Percentiles rank a stretch among this genome's conserved stretches.
phyloP scores from a whole-genome alignment of 148 eudicot species.

The Agrostemma githago region DNA sequence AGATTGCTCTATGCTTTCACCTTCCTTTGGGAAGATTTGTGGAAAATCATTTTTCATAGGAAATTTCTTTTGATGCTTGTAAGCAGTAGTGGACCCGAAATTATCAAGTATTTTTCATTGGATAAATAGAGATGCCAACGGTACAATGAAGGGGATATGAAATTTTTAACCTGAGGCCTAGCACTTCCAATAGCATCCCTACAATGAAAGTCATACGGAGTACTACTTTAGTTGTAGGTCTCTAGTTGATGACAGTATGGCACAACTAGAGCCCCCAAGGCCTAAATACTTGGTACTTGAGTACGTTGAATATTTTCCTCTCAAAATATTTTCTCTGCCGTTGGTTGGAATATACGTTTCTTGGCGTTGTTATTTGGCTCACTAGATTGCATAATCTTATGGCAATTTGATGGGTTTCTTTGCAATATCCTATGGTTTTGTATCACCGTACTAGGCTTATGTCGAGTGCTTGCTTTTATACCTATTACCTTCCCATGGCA shows the following conservation, averaged over 20 bases:
- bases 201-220: background rate
- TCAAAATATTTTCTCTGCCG: background rate
- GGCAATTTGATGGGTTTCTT: background rate
- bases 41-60: background rate
- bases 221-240: too few relatives aligned
- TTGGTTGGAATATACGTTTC: background rate
- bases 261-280: too few relatives aligned
- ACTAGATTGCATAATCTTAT: constrained; percentile 1
- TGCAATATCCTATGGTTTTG: background rate
- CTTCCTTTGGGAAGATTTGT: background rate
- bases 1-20: background rate
- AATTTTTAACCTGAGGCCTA: background rate
- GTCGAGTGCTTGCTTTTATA: background rate
- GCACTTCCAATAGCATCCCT: background rate
- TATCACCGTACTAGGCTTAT: background rate
- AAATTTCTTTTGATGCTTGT: background rate
- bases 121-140: background rate
- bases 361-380: background rate
- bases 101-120: background rate
- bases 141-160: background rate
- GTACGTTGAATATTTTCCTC: too few relatives aligned
- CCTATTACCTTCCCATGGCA: constrained; percentile 23
- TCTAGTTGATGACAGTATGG: too few relatives aligned
- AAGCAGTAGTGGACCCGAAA: background rate
- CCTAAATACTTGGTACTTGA: too few relatives aligned